Evolutionary conservation across 192 early-diverging fungal species (phyloP), one percentile per base, ranked within the genome.

Genomic region (Coemansia javaensis): DNA sequence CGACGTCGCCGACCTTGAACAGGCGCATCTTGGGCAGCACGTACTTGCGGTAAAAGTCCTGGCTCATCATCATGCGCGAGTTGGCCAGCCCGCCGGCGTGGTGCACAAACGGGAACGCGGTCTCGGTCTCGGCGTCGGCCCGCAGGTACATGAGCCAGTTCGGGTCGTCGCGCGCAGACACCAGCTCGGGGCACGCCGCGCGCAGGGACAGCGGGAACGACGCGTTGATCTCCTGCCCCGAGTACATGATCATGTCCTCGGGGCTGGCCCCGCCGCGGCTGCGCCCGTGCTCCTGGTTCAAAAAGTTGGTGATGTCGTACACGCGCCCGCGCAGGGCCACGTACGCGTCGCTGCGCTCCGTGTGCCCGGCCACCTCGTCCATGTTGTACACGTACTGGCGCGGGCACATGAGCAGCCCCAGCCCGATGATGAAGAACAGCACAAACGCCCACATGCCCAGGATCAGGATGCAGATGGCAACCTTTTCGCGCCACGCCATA

Each of bases 401-500:
- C 17, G 90, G 91, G 49, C 93, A 97, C 59, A 97, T 84, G 3
- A 93, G 30, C 42, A 81, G 69, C 14, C 88, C 86, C 17, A 97
- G 77, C 0, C 85, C 89, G 35, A 90, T 78, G 52, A 97, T 90
- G 59, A 91, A 86, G 66, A 97, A 97, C 17, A 94, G 78, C 16
- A 91, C 80, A 14, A 78, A 45, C 3, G 59, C 82, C 32, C 89
- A 93, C 52, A 90, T 66, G 8, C 88, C 55, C 43, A 86, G 79
- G 42, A 97, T 93, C 52, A 95, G 59, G 34, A 90, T 54, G 63
- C 90, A 91, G 15, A 97, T 76, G 1, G 84, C 76, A 1, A 89
- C 77, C 64, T 97, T 97, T 70, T 97, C 94, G 38, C 93, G 77
- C 91, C 90, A 97, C 11, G 93, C 93, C 90, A 93, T 93, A 39